phyloP scores from a whole-genome alignment of 257 asterid species.

The Vinca minor region DNA sequence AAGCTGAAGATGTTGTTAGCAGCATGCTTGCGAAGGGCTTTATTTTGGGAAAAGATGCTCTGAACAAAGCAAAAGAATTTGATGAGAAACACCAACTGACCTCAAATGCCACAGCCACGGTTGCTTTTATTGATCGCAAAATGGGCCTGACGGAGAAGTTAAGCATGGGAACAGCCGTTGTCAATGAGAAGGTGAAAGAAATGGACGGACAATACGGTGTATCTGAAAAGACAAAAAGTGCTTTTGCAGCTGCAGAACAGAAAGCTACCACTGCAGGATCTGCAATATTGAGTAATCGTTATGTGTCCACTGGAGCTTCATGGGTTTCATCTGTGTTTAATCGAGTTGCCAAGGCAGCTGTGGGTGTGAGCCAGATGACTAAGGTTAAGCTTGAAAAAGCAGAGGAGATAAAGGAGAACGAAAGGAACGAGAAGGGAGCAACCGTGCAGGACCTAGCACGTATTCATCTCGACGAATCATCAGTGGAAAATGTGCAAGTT shows the following conservation, averaged over 20 bases:
- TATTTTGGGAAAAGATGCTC: constrained; percentile 48
- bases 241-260: constrained; percentile 41
- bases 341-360: constrained; percentile 42
- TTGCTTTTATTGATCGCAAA: constrained; percentile 37
- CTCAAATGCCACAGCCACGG: constrained; percentile 41
- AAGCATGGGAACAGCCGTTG: constrained; percentile 34
- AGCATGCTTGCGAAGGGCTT: constrained; percentile 55
- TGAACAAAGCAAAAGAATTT: constrained; percentile 39
- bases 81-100: constrained; percentile 46
- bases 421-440: constrained; percentile 18
- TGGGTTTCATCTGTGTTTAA: constrained; percentile 40
- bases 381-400: constrained; percentile 42
- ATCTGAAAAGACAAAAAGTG: constrained; percentile 36
- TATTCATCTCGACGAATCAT: constrained; percentile 21
- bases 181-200: constrained; percentile 38
- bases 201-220: constrained; percentile 38
- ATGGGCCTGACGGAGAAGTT: constrained; percentile 47
- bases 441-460: constrained; percentile 23
- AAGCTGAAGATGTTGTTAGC: constrained; percentile 55
- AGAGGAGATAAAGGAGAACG: constrained; percentile 26
- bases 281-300: constrained; percentile 36
- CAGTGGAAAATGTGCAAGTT: constrained; percentile 9
- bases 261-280: constrained; percentile 36
- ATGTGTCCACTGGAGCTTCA: constrained; percentile 39
- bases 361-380: constrained; percentile 37